phyloP scores from a whole-genome alignment of 192 early-diverging fungal genomes.

The Coemansia sp. region DNA sequence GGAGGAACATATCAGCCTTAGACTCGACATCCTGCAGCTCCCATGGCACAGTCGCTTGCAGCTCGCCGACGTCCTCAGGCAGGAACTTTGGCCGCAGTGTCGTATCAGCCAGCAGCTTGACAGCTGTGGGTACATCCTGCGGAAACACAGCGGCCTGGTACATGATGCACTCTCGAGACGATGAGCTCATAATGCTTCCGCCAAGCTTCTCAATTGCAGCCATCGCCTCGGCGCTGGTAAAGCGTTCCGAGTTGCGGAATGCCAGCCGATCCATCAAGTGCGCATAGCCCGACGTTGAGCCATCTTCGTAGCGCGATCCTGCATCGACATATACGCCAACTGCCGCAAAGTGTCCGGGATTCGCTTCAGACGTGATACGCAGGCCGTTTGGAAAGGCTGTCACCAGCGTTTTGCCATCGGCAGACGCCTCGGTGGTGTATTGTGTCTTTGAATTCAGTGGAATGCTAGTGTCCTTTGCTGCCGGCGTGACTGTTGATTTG shows the following conservation, averaged over 20 bases:
- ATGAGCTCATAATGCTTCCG: constrained; percentile 86
- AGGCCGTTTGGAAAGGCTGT: constrained; percentile 90
- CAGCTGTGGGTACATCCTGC: constrained; percentile 71
- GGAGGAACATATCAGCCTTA: constrained; percentile 82
- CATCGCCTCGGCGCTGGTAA: constrained; percentile 69
- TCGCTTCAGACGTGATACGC: constrained; percentile 76
- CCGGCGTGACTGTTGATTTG: constrained; percentile 15
- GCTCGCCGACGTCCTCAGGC: constrained; percentile 79
- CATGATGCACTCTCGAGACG: constrained; percentile 91
- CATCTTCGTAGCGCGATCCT: constrained; percentile 84
- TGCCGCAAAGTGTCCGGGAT: constrained; percentile 86
- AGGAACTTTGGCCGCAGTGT: constrained; percentile 73
- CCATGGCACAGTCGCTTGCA: constrained; percentile 72
- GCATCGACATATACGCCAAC: constrained; percentile 90
- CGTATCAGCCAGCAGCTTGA: constrained; percentile 77
- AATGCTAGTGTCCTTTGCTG: not conserved
- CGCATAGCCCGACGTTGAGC: constrained; percentile 64
- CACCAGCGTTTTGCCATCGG: constrained; percentile 53
- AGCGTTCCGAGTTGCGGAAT: constrained; percentile 83
- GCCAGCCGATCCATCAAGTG: constrained; percentile 91
- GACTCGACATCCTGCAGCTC: constrained; percentile 86
- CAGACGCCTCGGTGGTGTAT: constrained; percentile 16
- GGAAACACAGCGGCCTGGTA: constrained; percentile 92
- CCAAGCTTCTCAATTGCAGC: constrained; percentile 82
- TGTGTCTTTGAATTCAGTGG: constrained; percentile 11